Conservation (phyloP, 768 basidiomycete genomes). For the Chalciporus pseudorubinellus region DNA sequence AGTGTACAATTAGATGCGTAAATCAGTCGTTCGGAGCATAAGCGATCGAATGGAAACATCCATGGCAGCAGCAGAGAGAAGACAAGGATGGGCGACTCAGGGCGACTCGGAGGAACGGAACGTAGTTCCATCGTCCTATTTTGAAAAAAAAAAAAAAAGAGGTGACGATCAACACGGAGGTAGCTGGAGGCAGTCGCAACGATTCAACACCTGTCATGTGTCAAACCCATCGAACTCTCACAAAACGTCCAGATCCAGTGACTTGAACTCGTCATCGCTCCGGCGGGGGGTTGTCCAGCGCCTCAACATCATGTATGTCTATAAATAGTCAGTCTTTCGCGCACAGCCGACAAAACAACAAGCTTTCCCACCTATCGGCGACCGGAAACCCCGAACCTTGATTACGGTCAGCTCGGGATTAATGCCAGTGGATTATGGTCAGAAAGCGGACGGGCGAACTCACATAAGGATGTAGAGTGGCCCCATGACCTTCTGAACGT, state of each 20-base stretch:
- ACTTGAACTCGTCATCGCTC: constrained; percentile 17
- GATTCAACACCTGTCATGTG: too few relatives aligned
- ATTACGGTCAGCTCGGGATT: constrained; percentile 9
- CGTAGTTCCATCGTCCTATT: not conserved
- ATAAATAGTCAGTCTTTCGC: constrained; percentile 6
- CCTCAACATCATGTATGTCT: constrained; percentile 32
- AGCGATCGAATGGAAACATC: not conserved
- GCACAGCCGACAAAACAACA: not conserved
- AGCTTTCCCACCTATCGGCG: constrained; percentile 30
- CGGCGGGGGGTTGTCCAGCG: constrained; percentile 15
- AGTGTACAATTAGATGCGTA: constrained; percentile 5
- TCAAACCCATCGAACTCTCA: not conserved
- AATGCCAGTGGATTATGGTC: not conserved
- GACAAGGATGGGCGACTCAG: too few relatives aligned
- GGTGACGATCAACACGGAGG: not conserved
- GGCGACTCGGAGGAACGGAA: not conserved
- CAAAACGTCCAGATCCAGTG: not conserved
- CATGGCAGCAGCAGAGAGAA: not conserved
- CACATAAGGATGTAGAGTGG: constrained; percentile 31
- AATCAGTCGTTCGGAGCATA: not conserved
- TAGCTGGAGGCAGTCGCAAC: too few relatives aligned
- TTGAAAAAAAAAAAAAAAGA: not conserved
- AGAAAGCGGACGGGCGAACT: constrained; percentile 3
- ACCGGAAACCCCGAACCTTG: constrained; percentile 30
- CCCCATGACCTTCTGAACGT: constrained; percentile 28